These are phyloP conservation scores for Glycine tomentella DNA, from an alignment of 306 rosid genomes.

Conservation along the genomic window DNA sequence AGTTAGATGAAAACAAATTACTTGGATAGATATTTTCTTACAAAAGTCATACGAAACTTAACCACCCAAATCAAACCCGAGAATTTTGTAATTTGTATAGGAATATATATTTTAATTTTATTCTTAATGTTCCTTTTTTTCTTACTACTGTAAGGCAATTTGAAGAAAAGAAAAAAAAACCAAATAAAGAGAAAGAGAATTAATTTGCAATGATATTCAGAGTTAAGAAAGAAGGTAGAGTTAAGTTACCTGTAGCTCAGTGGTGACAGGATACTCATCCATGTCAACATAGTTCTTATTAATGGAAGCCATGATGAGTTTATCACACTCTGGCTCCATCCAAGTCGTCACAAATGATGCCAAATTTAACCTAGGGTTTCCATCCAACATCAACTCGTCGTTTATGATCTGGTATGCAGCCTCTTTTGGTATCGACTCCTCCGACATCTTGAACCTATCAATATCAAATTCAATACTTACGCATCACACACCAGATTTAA, in stretches of 20 bases:
- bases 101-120: too few relatives aligned
- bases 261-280: constrained; percentile 98
- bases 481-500: too few relatives aligned
- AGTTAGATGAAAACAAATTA: too few relatives aligned
- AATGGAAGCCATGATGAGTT: constrained; percentile 77
- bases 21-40: not conserved
- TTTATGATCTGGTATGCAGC: constrained; percentile 63
- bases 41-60: not conserved
- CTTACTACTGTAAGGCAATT: too few relatives aligned
- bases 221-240: too few relatives aligned
- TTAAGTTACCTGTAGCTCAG: constrained; percentile 76
- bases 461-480: not conserved
- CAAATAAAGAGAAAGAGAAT: too few relatives aligned
- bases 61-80: too few relatives aligned
- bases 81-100: too few relatives aligned
- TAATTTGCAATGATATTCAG: too few relatives aligned
- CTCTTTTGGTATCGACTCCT: constrained; percentile 59
- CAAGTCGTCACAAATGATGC: constrained; percentile 61
- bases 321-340: constrained; percentile 84
- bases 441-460: constrained; percentile 54
- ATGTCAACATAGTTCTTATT: constrained; percentile 96
- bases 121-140: too few relatives aligned
- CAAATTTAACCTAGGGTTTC: constrained; percentile 56
- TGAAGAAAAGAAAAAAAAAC: too few relatives aligned
- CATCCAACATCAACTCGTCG: constrained; percentile 61